phyloP scores from a whole-genome alignment of 306 rosid species.

The Phaseolus lunatus region DNA sequence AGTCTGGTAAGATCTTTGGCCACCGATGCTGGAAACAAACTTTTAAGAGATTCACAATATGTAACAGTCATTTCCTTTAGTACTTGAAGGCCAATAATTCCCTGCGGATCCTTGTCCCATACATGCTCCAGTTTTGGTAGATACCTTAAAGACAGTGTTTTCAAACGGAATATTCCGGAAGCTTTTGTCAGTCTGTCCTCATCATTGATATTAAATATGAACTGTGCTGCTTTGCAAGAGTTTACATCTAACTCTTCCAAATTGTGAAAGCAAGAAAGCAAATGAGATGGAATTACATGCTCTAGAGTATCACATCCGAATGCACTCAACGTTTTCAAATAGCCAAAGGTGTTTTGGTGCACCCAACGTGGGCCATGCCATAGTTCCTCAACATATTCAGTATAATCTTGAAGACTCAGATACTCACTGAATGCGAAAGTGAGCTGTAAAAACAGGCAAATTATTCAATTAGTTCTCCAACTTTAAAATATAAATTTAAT shows the following conservation, averaged over 20 bases:
- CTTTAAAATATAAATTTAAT: too few species aligned
- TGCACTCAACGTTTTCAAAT: not conserved
- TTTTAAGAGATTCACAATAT: too few species aligned
- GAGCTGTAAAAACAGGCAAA: too few species aligned
- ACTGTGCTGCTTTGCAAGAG: not conserved
- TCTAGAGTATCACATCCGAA: not conserved
- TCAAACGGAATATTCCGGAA: conserved; percentile 13
- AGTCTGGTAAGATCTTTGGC: not conserved
- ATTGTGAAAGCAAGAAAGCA: conserved; percentile 27
- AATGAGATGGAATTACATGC: conserved; percentile 35
- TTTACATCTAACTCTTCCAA: not conserved
- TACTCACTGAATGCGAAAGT: not conserved
- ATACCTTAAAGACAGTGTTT: not conserved
- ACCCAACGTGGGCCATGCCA: not conserved
- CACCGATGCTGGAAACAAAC: conserved; percentile 23
- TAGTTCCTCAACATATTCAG: not conserved
- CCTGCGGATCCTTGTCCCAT: conserved; percentile 35
- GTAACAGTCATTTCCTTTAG: not conserved
- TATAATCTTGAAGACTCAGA: not conserved
- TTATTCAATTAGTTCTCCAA: too few species aligned
- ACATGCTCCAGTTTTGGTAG: conserved; percentile 37
- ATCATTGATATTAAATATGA: conserved; percentile 28
- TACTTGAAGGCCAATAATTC: not conserved
- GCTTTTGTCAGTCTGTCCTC: not conserved
- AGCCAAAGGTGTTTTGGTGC: not conserved